Evolutionary conservation across 2,329 filamentous ascomycete genomes (phyloP).

Genomic region (Colletotrichum australisinense): DNA sequence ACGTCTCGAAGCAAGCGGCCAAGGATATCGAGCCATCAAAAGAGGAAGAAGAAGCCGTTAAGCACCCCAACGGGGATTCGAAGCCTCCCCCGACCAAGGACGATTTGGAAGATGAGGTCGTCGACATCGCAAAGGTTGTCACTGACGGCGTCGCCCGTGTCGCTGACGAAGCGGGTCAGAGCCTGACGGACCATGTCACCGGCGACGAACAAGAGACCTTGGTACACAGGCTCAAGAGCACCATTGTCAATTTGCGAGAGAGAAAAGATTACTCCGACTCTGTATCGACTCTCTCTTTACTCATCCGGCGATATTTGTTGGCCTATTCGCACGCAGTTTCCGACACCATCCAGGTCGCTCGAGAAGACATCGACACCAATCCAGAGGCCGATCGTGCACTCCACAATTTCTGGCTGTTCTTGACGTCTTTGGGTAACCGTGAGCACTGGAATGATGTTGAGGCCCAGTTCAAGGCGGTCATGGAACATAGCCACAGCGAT

Average conservation of each 20-base stretch:
- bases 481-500: constrained; percentile 80
- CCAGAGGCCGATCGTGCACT: constrained; percentile 79
- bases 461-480: constrained; percentile 73
- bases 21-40: constrained; percentile 78
- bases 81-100: constrained; percentile 63
- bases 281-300: constrained; percentile 79
- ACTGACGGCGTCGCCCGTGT: constrained; percentile 65
- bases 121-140: constrained; percentile 65
- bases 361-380: constrained; percentile 80
- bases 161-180: constrained; percentile 71
- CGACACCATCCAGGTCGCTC: constrained; percentile 72
- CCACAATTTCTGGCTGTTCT: constrained; percentile 82
- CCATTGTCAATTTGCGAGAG: constrained; percentile 78
- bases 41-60: constrained; percentile 66
- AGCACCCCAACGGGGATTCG: constrained; percentile 46
- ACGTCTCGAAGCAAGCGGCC: constrained; percentile 79
- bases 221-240: constrained; percentile 79
- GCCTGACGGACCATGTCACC: constrained; percentile 77
- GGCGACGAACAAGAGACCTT: constrained; percentile 81
- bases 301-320: constrained; percentile 83
- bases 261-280: constrained; percentile 88
- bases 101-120: constrained; percentile 70
- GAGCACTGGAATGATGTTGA: constrained; percentile 83
- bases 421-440: constrained; percentile 82
- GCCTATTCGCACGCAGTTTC: constrained; percentile 81